Evolutionary conservation across 2,329 filamentous ascomycete species (phyloP).

Genomic region (Apiospora saccharicola): DNA sequence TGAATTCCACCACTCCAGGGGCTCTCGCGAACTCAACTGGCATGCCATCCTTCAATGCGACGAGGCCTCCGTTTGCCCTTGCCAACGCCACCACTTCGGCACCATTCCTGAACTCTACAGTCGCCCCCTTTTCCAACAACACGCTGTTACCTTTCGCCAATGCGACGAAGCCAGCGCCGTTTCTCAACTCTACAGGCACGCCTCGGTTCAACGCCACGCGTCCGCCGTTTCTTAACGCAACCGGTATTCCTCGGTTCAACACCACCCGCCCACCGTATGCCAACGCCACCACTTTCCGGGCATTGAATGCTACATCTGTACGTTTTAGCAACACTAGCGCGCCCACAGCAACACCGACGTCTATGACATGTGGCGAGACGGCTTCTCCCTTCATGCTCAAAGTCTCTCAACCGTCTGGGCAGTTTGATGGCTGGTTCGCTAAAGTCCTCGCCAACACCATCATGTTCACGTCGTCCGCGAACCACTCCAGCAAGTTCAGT

Average conservation of each 20-base stretch:
- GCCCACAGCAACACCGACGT: constrained; percentile 24
- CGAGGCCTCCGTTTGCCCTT: not conserved
- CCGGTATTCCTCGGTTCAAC: constrained; percentile 25
- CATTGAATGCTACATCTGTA: constrained; percentile 28
- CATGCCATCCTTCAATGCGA: not conserved
- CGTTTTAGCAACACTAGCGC: constrained; percentile 27
- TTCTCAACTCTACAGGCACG: constrained; percentile 28
- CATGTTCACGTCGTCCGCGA: constrained; percentile 37
- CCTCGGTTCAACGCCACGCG: constrained; percentile 24
- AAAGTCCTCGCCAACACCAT: constrained; percentile 38
- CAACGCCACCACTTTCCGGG: constrained; percentile 27
- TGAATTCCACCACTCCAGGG: not conserved
- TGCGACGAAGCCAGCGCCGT: constrained; percentile 27
- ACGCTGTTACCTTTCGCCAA: constrained; percentile 26
- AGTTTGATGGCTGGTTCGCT: constrained; percentile 42
- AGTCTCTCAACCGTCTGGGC: constrained; percentile 38
- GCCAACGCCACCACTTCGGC: constrained; percentile 25
- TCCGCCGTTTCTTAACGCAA: constrained; percentile 28
- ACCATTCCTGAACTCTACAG: constrained; percentile 29
- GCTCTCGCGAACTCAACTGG: not conserved
- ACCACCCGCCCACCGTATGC: constrained; percentile 26
- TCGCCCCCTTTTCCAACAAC: constrained; percentile 11
- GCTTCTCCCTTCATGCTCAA: constrained; percentile 37
- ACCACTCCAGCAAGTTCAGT: constrained; percentile 36
- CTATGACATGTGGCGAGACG: constrained; percentile 36